Conservation (phyloP, 345 rosid species). For the Eucalyptus pauciflora region DNA sequence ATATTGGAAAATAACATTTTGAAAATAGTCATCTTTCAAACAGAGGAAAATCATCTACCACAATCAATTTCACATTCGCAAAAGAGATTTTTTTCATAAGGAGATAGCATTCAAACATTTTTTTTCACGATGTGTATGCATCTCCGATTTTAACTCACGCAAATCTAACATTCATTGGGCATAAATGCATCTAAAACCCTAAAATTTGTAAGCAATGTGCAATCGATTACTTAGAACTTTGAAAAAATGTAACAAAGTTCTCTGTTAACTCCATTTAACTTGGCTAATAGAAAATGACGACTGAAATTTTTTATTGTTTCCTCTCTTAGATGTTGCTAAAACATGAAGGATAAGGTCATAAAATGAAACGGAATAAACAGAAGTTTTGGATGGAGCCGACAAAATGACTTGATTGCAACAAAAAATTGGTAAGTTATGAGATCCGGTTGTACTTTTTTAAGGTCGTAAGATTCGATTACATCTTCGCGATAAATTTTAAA, state of each 20-base stretch:
- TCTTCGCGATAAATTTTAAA: fast-evolving
- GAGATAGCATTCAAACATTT: background rate
- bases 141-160: background rate
- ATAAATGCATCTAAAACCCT: too few species aligned
- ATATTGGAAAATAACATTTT: background rate
- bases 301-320: fast-evolving
- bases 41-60: background rate
- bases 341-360: background rate
- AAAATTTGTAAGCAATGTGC: too few species aligned
- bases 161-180: background rate
- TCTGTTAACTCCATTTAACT: too few species aligned
- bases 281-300: background rate
- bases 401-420: fast-evolving
- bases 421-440: fast-evolving
- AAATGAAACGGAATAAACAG: fast-evolving
- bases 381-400: background rate
- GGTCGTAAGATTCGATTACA: fast-evolving
- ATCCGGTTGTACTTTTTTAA: fast-evolving
- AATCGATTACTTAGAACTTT: too few species aligned
- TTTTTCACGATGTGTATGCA: background rate
- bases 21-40: background rate
- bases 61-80: background rate
- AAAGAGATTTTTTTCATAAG: background rate
- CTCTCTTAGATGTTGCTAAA: background rate
- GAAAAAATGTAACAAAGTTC: too few species aligned